These are phyloP conservation scores for Fusarium tuaranense DNA, from an alignment of 2,329 filamentous ascomycete species.

Conservation along the genomic window DNA sequence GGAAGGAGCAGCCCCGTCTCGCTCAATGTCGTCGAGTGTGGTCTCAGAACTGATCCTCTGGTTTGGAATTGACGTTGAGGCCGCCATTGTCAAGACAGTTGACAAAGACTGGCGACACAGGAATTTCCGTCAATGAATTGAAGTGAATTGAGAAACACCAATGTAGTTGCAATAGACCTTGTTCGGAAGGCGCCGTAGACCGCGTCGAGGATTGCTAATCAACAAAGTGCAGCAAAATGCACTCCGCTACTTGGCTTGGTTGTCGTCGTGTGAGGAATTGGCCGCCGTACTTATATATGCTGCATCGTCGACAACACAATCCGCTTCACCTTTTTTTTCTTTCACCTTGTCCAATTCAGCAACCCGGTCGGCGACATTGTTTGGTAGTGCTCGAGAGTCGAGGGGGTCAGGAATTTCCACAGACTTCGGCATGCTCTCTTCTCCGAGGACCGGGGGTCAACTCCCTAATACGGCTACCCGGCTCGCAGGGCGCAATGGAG, in stretches of 20 bases:
- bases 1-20: conserved; percentile 28
- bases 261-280: background rate
- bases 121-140: background rate
- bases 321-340: background rate
- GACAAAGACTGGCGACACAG: background rate
- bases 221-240: background rate
- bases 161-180: conserved; percentile 24
- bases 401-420: background rate
- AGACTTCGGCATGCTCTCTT: background rate
- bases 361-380: conserved; percentile 1
- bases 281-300: background rate
- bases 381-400: background rate
- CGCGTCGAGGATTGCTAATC: conserved; percentile 36
- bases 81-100: conserved; percentile 28
- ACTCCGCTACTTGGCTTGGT: background rate
- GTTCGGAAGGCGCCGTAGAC: conserved; percentile 33
- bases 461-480: conserved; percentile 27
- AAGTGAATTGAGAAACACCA: conserved; percentile 14
- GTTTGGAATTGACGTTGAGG: conserved; percentile 24
- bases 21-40: conserved; percentile 45
- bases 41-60: conserved; percentile 45
- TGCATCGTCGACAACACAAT: background rate
- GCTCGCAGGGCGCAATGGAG: conserved; percentile 13
- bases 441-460: conserved; percentile 27
- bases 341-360: background rate